A percentile compares a stretch with the other conserved stretches of the same genome.
phyloP scores from a whole-genome alignment of 352 stramenopile genomes.

The Phytophthora citricola region DNA sequence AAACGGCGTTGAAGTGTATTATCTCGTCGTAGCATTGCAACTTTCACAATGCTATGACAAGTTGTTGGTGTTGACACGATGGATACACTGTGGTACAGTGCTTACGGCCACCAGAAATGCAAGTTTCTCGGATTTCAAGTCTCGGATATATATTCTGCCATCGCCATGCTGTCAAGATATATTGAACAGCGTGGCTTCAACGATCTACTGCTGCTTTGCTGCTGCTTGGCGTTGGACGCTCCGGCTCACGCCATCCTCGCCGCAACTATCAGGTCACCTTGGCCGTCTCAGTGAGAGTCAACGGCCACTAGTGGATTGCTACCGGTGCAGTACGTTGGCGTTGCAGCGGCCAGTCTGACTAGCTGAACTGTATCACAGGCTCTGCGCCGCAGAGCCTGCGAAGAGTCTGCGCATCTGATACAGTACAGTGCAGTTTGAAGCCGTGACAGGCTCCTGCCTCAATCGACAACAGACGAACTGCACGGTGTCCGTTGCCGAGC shows the following conservation, averaged over 20 bases:
- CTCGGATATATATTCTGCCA: too few relatives aligned
- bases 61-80: slow-evolving; percentile 8
- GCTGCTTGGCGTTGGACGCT: background rate
- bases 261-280: slow-evolving; percentile 4
- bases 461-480: slow-evolving; percentile 13
- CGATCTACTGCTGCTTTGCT: slow-evolving; percentile 1
- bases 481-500: slow-evolving; percentile 5
- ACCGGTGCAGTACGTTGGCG: background rate
- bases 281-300: slow-evolving; percentile 16
- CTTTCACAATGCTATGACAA: background rate
- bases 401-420: slow-evolving; percentile 21
- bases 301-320: background rate
- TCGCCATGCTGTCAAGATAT: too few relatives aligned
- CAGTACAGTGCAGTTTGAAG: slow-evolving; percentile 29
- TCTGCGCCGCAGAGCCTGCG: background rate
- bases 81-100: slow-evolving; percentile 12
- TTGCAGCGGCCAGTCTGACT: background rate
- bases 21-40: slow-evolving; percentile 11
- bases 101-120: background rate
- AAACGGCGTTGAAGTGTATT: background rate
- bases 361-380: slow-evolving; percentile 9
- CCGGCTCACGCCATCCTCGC: slow-evolving; percentile 1
- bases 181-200: background rate
- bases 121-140: too few relatives aligned
- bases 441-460: slow-evolving; percentile 17